phyloP scores from a whole-genome alignment of 208 protist species.

The Trichomonas gallinae region DNA sequence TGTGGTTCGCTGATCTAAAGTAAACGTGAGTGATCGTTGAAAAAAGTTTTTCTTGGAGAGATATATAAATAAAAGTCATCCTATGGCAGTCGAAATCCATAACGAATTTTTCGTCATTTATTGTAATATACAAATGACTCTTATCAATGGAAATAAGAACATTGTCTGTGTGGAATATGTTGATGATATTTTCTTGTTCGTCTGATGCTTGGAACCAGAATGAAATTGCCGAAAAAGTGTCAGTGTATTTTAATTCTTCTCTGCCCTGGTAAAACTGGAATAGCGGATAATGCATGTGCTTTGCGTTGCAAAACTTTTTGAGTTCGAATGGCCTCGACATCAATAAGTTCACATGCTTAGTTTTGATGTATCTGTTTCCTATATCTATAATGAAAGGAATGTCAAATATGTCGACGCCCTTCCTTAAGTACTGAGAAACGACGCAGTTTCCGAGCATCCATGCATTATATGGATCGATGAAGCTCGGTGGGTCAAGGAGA shows the following conservation, averaged over 20 bases:
- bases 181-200: neutral
- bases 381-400: slow-evolving; percentile 6
- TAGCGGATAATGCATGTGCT: neutral
- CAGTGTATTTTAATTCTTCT: neutral
- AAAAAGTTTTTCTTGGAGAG: neutral
- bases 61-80: neutral
- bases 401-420: neutral
- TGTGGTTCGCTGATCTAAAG: neutral
- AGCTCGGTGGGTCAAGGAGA: neutral
- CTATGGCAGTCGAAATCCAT: neutral
- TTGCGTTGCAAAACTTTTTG: neutral
- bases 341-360: neutral
- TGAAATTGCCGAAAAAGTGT: neutral
- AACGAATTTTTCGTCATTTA: neutral
- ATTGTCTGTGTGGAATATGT: neutral
- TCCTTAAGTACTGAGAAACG: neutral
- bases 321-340: neutral
- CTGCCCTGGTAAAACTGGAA: neutral
- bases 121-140: neutral
- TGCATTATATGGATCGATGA: neutral
- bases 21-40: neutral
- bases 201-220: neutral
- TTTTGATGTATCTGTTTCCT: neutral
- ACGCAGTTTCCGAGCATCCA: neutral
- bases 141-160: neutral